Evolutionary conservation across 495 filamentous ascomycete species (phyloP), one percentile per base, ranked within the genome.

Genomic region (Aspergillus olivimuriae): DNA sequence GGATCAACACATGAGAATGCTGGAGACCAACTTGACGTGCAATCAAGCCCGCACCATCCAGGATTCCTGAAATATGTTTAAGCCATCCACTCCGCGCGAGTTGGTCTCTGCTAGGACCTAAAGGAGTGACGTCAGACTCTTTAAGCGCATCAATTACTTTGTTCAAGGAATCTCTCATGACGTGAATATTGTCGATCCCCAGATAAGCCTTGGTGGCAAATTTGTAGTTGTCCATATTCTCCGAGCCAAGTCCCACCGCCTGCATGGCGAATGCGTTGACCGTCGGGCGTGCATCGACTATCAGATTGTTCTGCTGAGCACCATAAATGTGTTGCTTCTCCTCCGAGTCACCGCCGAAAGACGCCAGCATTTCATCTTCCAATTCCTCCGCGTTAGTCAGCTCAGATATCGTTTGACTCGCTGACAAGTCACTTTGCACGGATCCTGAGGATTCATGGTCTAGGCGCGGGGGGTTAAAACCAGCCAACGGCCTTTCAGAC

Each of bases 121-220:
- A 65, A 2, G 83, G 82, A 3, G 88, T 86, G 34, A 96, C 70
- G 62, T 98, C 92, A 3, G 88, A 86, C 38, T 97, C 90, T 56
- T 95, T 95, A 54, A 98, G 68, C 8, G 91, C 83, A 44, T 92
- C 89, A 36, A 97, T 70, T 18, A 98, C 86, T 44, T 86, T 94
- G 34, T 84, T 81, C 41, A 98, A 65, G 2, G 91, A 96, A 38
- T 89, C 84, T 44, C 92, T 76, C 92, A 99, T 99, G 43, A 96
- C 91, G 58, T 99, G 92, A 46, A 99, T 97, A 51, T 99, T 99
- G 59, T 94, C 92, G 56, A 99, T 99, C 34, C 90, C 90, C n/a
- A 99, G 74, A 53, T 92, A 96, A 0, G 83, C 86, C 57, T 95
- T 95, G 31, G 86, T 88, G 21, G 87, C 87, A 55, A 87, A 89